phyloP scores from a whole-genome alignment of 306 rosid species.

The Benincasa hispida region DNA sequence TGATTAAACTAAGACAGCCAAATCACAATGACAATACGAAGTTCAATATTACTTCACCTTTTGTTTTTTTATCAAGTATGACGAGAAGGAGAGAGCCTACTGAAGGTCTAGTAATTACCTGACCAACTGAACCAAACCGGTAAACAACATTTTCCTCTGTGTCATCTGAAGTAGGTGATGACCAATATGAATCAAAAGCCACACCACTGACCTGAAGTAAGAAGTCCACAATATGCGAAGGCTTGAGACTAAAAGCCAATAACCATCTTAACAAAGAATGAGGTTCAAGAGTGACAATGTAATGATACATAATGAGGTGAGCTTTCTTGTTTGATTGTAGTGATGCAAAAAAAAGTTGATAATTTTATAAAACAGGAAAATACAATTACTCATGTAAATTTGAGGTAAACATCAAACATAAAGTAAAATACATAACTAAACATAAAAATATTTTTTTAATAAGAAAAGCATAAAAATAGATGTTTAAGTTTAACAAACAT shows the following conservation, averaged over 20 bases:
- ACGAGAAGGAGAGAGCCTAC: background rate
- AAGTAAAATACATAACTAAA: background rate
- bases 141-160: constrained; percentile 58
- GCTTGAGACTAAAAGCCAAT: constrained; percentile 15
- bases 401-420: background rate
- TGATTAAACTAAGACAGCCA: background rate
- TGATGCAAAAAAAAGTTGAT: background rate
- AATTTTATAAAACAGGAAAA: background rate
- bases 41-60: background rate
- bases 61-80: background rate
- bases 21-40: background rate
- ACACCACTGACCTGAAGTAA: constrained; percentile 84
- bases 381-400: background rate
- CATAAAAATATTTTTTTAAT: too few relatives aligned
- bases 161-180: constrained; percentile 74
- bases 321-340: background rate
- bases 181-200: constrained; percentile 94
- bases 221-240: background rate
- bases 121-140: constrained; percentile 98
- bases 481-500: background rate
- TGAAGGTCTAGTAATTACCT: constrained; percentile 31
- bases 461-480: background rate
- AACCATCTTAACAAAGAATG: background rate
- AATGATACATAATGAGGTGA: background rate
- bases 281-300: background rate